Evolutionary conservation across 176 grass and related monocot genomes (phyloP).

Genomic region (Bromus sterilis): DNA sequence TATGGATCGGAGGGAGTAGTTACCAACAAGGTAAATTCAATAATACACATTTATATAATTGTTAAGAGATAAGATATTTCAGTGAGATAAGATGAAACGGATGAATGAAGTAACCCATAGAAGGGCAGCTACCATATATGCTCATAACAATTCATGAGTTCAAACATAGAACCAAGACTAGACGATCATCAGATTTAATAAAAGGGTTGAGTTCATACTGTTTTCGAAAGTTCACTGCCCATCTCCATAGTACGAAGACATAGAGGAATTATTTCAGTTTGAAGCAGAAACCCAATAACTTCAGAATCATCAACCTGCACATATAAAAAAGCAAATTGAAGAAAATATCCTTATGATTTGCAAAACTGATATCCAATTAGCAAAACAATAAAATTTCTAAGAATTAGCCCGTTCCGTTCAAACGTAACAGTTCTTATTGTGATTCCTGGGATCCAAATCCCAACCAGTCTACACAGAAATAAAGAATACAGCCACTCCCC

Average conservation of each 20-base stretch:
- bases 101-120: not conserved
- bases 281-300: slow-evolving; percentile 71
- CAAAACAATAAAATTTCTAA: not conserved
- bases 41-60: not conserved
- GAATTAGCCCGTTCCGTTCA: not conserved
- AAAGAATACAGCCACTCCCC: not conserved
- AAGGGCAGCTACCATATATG: not conserved
- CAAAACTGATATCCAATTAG: not conserved
- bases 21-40: not conserved
- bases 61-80: not conserved
- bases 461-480: not conserved
- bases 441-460: not conserved
- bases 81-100: not conserved
- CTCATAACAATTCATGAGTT: not conserved
- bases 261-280: slow-evolving; percentile 81
- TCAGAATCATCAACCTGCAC: slow-evolving; percentile 79
- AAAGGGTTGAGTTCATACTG: slow-evolving; percentile 26
- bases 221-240: slow-evolving; percentile 93
- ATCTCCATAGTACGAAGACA: slow-evolving; percentile 90
- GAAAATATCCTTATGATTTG: not conserved
- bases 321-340: not conserved
- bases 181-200: not conserved
- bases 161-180: not conserved
- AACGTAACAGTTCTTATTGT: not conserved
- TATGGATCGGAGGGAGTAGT: too few species aligned